phyloP scores from a whole-genome alignment of 1,284 basidiomycete genomes.

The Prillingera fragicola region DNA sequence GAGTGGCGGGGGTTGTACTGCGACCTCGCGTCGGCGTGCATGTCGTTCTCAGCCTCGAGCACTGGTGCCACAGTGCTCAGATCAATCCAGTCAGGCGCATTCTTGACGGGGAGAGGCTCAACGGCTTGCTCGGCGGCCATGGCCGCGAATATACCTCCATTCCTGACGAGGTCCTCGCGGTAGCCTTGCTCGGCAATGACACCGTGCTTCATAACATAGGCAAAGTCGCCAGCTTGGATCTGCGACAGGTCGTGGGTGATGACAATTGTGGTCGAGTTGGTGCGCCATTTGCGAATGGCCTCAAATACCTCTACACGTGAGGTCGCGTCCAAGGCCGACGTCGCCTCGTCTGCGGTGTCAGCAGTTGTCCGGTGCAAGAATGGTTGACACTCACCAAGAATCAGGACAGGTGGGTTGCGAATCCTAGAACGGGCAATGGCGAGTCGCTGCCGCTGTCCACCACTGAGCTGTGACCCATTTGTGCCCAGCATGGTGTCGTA shows the following conservation, averaged over 20 bases:
- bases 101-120: slow-evolving; percentile 34
- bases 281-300: slow-evolving; percentile 76
- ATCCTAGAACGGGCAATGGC: slow-evolving; percentile 84
- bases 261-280: slow-evolving; percentile 83
- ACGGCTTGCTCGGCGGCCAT: slow-evolving; percentile 47
- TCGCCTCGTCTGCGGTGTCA: slow-evolving; percentile 73
- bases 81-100: no score
- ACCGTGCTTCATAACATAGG: slow-evolving; percentile 84
- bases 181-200: slow-evolving; percentile 83
- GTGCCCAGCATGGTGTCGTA: slow-evolving; percentile 79
- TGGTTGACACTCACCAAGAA: slow-evolving; percentile 64
- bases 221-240: slow-evolving; percentile 71
- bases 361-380: slow-evolving; percentile 1
- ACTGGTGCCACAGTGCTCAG: no score
- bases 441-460: slow-evolving; percentile 88
- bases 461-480: slow-evolving; percentile 72
- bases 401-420: slow-evolving; percentile 79
- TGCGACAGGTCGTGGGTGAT: slow-evolving; percentile 94
- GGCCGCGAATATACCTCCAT: slow-evolving; percentile 46
- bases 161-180: slow-evolving; percentile 62
- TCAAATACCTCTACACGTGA: slow-evolving; percentile 83
- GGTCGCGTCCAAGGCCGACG: slow-evolving; percentile 86
- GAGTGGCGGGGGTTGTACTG: no score
- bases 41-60: no score
- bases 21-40: no score